A percentile compares a stretch with the other conserved stretches of the same genome.
phyloP scores from a whole-genome alignment of 2,329 filamentous ascomycete genomes.

The Trichoderma endophyticum region DNA sequence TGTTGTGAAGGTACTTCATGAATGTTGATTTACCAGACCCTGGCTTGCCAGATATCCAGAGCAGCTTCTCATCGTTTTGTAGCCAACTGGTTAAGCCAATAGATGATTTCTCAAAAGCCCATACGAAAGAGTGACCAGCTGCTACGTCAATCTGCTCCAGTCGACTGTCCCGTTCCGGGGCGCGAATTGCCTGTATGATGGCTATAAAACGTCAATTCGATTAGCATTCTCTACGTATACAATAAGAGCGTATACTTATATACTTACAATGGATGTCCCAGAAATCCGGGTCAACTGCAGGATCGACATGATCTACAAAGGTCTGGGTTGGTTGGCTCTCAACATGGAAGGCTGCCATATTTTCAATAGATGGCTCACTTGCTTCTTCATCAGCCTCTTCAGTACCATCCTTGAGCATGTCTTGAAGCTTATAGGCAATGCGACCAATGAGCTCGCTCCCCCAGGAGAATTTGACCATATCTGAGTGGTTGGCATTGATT shows the following conservation, averaged over 20 bases:
- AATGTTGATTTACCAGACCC: slow-evolving; percentile 14
- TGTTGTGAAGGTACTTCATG: background rate
- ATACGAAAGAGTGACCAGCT: background rate
- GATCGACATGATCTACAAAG: background rate
- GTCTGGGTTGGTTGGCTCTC: rapidly evolving
- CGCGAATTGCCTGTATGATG: background rate
- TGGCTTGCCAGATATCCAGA: slow-evolving; percentile 3
- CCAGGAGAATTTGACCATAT: slow-evolving; percentile 6
- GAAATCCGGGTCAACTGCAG: background rate
- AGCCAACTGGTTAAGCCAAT: background rate
- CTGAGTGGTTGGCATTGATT: slow-evolving; percentile 3
- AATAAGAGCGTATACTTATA: background rate
- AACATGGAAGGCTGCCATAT: background rate
- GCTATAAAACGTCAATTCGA: background rate
- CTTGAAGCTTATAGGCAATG: background rate
- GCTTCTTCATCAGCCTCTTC: background rate
- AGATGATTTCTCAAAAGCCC: background rate
- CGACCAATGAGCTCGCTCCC: background rate
- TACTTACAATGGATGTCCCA: background rate
- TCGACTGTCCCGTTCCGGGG: background rate
- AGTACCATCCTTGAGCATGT: background rate
- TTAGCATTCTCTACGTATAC: background rate
- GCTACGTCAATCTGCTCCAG: background rate
- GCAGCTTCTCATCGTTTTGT: background rate
- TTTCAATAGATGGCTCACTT: background rate